These are phyloP conservation scores for Psidium friedrichsthalianum DNA, from an alignment of 345 rosid genomes.

Conservation along the genomic window DNA sequence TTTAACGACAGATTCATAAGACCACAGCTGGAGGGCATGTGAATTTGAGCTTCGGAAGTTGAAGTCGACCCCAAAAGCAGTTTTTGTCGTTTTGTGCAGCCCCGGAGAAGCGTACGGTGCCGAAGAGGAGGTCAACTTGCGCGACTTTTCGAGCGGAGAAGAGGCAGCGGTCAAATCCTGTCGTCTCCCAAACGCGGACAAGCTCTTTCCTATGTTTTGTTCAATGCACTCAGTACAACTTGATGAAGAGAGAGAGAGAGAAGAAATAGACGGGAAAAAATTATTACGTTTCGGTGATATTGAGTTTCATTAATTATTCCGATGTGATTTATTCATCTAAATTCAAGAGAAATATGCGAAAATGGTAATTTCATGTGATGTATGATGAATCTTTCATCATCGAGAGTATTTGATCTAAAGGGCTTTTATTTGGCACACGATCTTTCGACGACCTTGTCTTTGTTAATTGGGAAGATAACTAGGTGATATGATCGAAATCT, in stretches of 20 bases:
- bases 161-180: neutral
- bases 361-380: neutral
- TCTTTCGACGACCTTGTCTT: too few species aligned
- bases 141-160: neutral
- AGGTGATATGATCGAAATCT: neutral
- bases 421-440: too few species aligned
- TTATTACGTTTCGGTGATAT: too few species aligned
- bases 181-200: neutral
- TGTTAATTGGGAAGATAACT: too few species aligned
- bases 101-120: neutral
- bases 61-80: neutral
- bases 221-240: neutral
- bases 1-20: neutral
- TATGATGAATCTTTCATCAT: rapidly evolving
- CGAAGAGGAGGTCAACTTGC: neutral
- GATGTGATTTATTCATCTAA: neutral
- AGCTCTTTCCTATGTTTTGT: rapidly evolving
- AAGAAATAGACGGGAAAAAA: neutral
- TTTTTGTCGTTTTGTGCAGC: neutral
- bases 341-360: neutral
- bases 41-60: neutral
- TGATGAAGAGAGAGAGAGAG: neutral
- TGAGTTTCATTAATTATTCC: neutral
- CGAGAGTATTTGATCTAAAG: neutral
- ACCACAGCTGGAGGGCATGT: neutral